phyloP scores from a whole-genome alignment of 2,329 filamentous ascomycete species.

The Arachnomyces sp. region DNA sequence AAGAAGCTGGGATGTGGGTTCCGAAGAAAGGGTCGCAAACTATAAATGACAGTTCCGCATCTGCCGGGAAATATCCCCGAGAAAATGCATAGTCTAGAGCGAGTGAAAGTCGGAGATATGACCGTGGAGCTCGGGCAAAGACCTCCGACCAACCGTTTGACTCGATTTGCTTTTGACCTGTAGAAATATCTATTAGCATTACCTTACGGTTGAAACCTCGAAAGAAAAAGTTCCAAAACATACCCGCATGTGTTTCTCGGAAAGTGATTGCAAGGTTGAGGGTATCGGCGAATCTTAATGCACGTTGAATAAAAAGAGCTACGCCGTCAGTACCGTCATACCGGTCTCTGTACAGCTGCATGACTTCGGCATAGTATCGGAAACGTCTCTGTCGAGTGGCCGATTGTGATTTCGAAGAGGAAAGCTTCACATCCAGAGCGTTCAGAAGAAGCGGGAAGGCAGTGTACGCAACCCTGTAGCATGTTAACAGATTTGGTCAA shows the following conservation, averaged over 20 bases:
- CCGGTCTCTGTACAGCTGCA: slow-evolving; percentile 40
- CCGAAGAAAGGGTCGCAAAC: slow-evolving; percentile 7
- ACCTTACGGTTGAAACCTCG: too few relatives aligned
- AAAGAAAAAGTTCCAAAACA: not conserved
- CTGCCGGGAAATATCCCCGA: slow-evolving; percentile 6
- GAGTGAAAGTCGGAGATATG: slow-evolving; percentile 9
- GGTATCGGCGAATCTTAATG: slow-evolving; percentile 5
- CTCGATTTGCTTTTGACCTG: slow-evolving; percentile 1
- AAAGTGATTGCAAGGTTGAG: not conserved
- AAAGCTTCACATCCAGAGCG: slow-evolving; percentile 32
- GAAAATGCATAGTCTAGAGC: slow-evolving; percentile 10
- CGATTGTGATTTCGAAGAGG: slow-evolving; percentile 27
- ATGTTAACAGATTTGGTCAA: not conserved
- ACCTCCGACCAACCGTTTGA: slow-evolving; percentile 10
- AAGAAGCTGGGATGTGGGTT: not conserved
- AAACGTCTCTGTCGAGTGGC: slow-evolving; percentile 38
- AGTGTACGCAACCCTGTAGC: slow-evolving; percentile 24
- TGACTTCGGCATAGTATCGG: slow-evolving; percentile 39
- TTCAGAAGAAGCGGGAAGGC: slow-evolving; percentile 31
- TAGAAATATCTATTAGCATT: not conserved
- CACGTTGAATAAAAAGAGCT: slow-evolving; percentile 8
- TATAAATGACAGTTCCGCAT: slow-evolving; percentile 7
- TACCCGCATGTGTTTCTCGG: not conserved
- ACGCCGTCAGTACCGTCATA: slow-evolving; percentile 42
- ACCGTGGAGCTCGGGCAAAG: slow-evolving; percentile 8